Conservation (phyloP, 805 yeast genomes). For the Nakazawaea anatomiae region DNA sequence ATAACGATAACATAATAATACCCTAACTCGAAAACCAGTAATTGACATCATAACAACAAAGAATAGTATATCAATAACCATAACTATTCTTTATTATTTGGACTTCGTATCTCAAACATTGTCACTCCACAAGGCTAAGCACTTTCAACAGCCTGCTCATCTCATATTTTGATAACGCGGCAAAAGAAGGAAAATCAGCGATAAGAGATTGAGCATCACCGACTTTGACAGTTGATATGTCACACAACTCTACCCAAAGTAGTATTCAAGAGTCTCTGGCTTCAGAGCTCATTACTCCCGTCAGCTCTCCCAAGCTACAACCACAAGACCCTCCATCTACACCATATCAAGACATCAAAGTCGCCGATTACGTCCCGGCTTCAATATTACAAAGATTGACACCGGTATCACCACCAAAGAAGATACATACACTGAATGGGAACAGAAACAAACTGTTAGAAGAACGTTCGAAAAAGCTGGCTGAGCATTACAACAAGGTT, state of each 20-base stretch:
- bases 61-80: too few relatives aligned
- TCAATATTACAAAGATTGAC: conserved; percentile 6
- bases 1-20: too few relatives aligned
- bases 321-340: not conserved
- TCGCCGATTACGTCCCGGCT: not conserved
- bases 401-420: conserved; percentile 9
- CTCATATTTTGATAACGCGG: not conserved
- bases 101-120: too few relatives aligned
- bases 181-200: not conserved
- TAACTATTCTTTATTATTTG: too few relatives aligned
- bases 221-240: not conserved
- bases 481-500: not conserved
- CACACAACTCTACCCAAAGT: not conserved
- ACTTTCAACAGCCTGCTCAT: too few relatives aligned
- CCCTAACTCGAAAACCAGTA: not conserved
- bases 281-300: not conserved
- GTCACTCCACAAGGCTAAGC: too few relatives aligned
- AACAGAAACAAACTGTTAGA: not conserved
- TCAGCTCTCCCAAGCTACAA: not conserved
- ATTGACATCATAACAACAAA: too few relatives aligned
- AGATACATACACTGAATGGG: not conserved
- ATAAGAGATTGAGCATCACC: not conserved
- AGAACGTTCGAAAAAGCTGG: not conserved
- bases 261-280: not conserved
- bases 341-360: not conserved